phyloP scores from a whole-genome alignment of 2,329 filamentous ascomycete genomes.

The Sporothrix globosa region DNA sequence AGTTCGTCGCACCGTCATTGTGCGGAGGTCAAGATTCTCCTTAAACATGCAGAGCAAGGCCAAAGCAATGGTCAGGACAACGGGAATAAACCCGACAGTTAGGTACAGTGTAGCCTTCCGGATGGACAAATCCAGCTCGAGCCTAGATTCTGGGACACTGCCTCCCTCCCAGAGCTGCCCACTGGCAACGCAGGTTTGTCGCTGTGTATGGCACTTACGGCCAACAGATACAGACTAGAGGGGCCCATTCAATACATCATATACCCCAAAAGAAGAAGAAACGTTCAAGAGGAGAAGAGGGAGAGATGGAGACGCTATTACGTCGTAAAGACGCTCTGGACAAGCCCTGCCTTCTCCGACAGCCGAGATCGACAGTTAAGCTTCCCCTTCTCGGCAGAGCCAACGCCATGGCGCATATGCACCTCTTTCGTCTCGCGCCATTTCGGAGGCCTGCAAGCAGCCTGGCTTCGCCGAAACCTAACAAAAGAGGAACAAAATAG shows the following conservation, averaged over 20 bases:
- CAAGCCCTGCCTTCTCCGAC: background rate
- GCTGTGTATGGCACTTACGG: no score
- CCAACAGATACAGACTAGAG: no score
- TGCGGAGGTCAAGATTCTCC: background rate
- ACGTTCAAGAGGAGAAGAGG: background rate
- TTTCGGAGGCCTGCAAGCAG: background rate
- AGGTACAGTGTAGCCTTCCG: conserved; percentile 22
- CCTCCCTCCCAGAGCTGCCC: no score
- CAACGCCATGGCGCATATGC: background rate
- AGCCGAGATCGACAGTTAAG: conserved; percentile 25
- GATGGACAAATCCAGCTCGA: background rate
- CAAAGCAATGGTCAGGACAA: background rate
- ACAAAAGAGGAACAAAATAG: conserved; percentile 9
- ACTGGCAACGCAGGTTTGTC: no score
- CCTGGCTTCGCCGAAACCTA: background rate
- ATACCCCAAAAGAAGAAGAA: no score
- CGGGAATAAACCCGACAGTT: background rate
- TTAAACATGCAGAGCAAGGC: background rate
- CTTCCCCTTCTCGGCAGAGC: conserved; percentile 20
- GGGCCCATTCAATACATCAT: no score
- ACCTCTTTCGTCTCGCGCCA: background rate
- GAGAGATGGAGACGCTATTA: background rate
- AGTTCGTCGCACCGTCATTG: background rate
- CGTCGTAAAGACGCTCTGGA: background rate
- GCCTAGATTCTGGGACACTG: background rate